Percentiles rank a stretch among this genome's conserved stretches.
These are phyloP conservation scores for Rostrohypoxylon terebratum DNA, from an alignment of 495 filamentous ascomycete genomes.

Conservation along the genomic window DNA sequence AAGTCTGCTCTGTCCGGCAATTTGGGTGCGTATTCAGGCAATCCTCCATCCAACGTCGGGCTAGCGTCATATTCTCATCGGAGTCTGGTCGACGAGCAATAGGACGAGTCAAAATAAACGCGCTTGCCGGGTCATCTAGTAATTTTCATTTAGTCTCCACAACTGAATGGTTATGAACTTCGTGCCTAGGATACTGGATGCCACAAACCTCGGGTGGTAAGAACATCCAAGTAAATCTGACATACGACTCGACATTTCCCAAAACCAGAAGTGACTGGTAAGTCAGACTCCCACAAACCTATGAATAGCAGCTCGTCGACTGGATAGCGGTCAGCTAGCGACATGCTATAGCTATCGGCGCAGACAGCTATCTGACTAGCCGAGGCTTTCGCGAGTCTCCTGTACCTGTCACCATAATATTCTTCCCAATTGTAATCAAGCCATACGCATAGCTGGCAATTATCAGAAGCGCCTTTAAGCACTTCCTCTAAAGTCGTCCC, in stretches of 20 bases:
- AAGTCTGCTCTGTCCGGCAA: slow-evolving; percentile 6
- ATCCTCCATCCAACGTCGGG: slow-evolving; percentile 10
- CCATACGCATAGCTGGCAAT: slow-evolving; percentile 11
- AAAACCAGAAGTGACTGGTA: background rate
- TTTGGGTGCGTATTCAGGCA: slow-evolving; percentile 12
- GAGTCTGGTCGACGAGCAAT: slow-evolving; percentile 6
- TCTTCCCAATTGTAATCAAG: slow-evolving; percentile 1
- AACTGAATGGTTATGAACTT: background rate
- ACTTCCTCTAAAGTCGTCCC: slow-evolving; percentile 4
- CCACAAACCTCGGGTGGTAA: slow-evolving; percentile 6
- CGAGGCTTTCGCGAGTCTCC: slow-evolving; percentile 8
- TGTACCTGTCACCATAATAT: slow-evolving; percentile 1
- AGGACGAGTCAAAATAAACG: slow-evolving; percentile 17
- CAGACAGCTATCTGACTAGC: background rate
- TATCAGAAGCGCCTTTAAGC: slow-evolving; percentile 2
- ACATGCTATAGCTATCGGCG: slow-evolving; percentile 14
- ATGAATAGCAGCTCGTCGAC: slow-evolving; percentile 11
- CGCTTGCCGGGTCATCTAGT: slow-evolving; percentile 4
- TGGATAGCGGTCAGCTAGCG: slow-evolving; percentile 5
- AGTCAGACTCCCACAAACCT: slow-evolving; percentile 12
- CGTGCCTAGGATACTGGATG: background rate
- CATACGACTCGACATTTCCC: slow-evolving; percentile 13
- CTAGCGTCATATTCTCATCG: slow-evolving; percentile 3
- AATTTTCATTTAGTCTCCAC: background rate
- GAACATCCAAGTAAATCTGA: background rate